phyloP scores from a whole-genome alignment of 768 basidiomycete genomes.

The Chlorophyllum brunneum region DNA sequence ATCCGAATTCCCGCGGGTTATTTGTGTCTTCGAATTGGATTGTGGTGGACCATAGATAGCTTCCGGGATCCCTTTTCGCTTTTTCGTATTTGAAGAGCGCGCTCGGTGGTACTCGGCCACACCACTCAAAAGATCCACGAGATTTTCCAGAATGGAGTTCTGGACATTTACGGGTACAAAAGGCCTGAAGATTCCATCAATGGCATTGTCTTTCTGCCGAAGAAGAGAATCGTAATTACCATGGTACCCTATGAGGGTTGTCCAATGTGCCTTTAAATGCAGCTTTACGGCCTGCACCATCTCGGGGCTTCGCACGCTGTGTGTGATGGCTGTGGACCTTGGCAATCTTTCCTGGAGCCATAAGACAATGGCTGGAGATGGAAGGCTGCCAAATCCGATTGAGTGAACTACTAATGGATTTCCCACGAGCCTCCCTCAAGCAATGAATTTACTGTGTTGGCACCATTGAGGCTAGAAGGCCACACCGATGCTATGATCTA shows the following conservation, averaged over 20 bases:
- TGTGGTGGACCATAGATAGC: conserved; percentile 14
- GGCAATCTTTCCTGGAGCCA: conserved; percentile 45
- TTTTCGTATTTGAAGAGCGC: conserved; percentile 28
- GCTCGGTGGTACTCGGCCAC: conserved; percentile 39
- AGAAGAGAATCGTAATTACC: conserved; percentile 37
- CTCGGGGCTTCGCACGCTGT: conserved; percentile 53
- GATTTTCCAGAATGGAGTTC: conserved; percentile 49
- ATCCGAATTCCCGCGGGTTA: background rate
- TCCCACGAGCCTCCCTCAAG: no score
- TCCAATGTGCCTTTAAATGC: conserved; percentile 70
- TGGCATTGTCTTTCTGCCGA: conserved; percentile 7
- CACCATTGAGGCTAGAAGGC: no score
- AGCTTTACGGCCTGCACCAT: conserved; percentile 49
- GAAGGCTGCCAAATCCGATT: no score
- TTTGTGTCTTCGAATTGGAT: conserved; percentile 18
- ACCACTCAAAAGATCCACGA: conserved; percentile 48
- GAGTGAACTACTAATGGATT: no score
- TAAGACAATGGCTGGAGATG: no score
- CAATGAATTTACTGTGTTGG: no score
- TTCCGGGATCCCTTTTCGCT: conserved; percentile 33
- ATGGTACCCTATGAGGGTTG: conserved; percentile 66
- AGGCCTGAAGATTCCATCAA: conserved; percentile 43
- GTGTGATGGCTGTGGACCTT: conserved; percentile 55
- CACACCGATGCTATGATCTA: background rate
- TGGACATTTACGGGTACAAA: conserved; percentile 59